Percentiles rank a stretch among this genome's conserved stretches.
phyloP scores from a whole-genome alignment of 2,329 filamentous ascomycete genomes.

The Didymella pomorum region DNA sequence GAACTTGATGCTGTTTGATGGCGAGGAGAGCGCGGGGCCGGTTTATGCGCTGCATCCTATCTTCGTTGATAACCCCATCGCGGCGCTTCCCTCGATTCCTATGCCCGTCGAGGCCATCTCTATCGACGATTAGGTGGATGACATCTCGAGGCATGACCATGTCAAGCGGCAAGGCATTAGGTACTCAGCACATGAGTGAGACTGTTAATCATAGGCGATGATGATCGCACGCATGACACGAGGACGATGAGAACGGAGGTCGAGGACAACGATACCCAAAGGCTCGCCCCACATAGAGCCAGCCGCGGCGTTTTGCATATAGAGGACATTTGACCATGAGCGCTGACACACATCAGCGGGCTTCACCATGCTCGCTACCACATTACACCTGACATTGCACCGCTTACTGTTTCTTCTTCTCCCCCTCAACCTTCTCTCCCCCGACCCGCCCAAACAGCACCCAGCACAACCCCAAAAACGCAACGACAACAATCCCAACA shows the following conservation, averaged over 20 bases:
- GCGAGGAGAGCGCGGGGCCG: conserved; percentile 77
- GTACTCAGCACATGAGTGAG: neutral
- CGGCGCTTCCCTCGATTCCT: conserved; percentile 34
- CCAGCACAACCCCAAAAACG: conserved; percentile 57
- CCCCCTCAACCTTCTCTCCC: conserved; percentile 13
- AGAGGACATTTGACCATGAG: neutral
- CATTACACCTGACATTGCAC: too few species aligned
- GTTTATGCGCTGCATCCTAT: conserved; percentile 81
- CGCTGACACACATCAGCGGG: neutral
- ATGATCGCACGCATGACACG: conserved; percentile 2
- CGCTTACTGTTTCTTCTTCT: conserved; percentile 36
- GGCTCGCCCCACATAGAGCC: conserved; percentile 6
- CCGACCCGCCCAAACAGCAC: conserved; percentile 43
- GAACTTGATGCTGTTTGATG: conserved; percentile 92
- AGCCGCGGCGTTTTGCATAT: conserved; percentile 16
- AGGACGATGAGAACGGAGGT: neutral
- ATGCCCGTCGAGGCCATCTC: conserved; percentile 34
- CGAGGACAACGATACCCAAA: conserved; percentile 18
- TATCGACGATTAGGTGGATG: conserved; percentile 10
- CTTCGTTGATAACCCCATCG: conserved; percentile 45
- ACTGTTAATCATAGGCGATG: neutral
- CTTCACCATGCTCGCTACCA: neutral
- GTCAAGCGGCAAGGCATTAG: too few species aligned
- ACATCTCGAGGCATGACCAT: neutral
- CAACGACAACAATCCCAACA: conserved; percentile 52